Evolutionary conservation across 2,329 filamentous ascomycete genomes (phyloP).

Genomic region (Escovopsis sp.): DNA sequence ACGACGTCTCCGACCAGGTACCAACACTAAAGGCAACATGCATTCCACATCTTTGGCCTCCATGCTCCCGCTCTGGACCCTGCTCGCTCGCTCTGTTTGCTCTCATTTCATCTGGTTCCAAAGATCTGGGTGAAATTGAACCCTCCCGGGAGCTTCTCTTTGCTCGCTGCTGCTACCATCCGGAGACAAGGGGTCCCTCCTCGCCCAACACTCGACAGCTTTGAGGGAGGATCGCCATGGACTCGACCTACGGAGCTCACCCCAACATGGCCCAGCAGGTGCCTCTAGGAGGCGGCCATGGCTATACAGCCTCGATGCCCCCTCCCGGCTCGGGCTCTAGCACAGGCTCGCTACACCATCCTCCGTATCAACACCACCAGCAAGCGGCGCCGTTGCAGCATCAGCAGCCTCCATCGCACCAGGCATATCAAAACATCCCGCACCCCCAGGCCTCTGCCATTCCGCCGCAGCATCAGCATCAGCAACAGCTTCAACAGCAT

Average conservation of each 20-base stretch:
- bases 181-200: no score
- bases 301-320: conserved; percentile 12
- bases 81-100: no score
- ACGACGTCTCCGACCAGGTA: no score
- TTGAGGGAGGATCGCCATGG: conserved; percentile 11
- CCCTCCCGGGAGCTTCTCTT: no score
- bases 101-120: no score
- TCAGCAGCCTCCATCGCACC: conserved; percentile 5
- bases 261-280: conserved; percentile 19
- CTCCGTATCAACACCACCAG: conserved; percentile 9
- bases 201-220: neutral
- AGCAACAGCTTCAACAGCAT: conserved; percentile 4
- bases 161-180: no score
- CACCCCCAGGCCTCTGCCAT: conserved; percentile 8
- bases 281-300: conserved; percentile 12
- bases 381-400: conserved; percentile 4
- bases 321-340: conserved; percentile 9
- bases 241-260: conserved; percentile 14
- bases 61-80: no score
- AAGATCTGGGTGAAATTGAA: no score
- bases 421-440: conserved; percentile 9
- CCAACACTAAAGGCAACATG: no score
- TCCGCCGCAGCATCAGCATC: conserved; percentile 11
- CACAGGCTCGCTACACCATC: conserved; percentile 7
- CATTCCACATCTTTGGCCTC: no score